Conservation (phyloP, 2,329 filamentous ascomycete genomes). For the Ceratocystis diversiconidia region DNA sequence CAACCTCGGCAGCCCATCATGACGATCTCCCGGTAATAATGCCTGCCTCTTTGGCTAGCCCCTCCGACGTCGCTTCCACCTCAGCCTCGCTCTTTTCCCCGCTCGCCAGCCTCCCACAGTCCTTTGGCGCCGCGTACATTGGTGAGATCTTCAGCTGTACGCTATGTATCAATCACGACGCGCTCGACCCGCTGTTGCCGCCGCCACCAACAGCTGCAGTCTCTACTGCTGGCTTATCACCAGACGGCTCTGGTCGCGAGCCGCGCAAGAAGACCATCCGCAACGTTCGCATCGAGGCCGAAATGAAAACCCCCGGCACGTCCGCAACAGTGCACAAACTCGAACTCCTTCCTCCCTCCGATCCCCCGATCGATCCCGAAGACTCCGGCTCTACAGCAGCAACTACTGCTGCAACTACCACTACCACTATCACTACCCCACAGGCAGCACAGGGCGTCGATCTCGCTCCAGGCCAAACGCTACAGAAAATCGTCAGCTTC, state of each 20-base stretch:
- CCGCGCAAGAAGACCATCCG: conserved; percentile 40
- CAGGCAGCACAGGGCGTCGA: conserved; percentile 31
- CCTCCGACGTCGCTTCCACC: not conserved
- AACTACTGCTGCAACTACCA: conserved; percentile 19
- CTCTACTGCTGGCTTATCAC: conserved; percentile 5
- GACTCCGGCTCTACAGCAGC: conserved; percentile 19
- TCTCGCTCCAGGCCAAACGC: conserved; percentile 47
- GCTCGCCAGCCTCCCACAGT: conserved; percentile 24
- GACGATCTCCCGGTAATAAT: conserved; percentile 19
- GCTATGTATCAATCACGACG: conserved; percentile 87
- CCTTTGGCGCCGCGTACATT: conserved; percentile 89
- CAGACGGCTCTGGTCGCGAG: conserved; percentile 18
- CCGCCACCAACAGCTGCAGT: conserved; percentile 11
- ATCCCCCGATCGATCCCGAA: conserved; percentile 11
- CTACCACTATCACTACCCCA: conserved; percentile 41
- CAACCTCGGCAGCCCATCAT: conserved; percentile 30
- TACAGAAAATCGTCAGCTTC: conserved; percentile 72
- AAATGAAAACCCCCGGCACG: conserved; percentile 80
- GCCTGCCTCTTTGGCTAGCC: conserved; percentile 10
- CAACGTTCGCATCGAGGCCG: conserved; percentile 70
- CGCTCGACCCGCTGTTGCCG: conserved; percentile 22
- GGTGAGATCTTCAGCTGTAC: conserved; percentile 92
- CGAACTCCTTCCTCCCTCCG: conserved; percentile 35
- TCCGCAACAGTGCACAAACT: conserved; percentile 45
- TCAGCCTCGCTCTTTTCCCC: conserved; percentile 14